Evolutionary conservation across 2,329 filamentous ascomycete genomes (phyloP).

Genomic region (Parafenestella ontariensis): DNA sequence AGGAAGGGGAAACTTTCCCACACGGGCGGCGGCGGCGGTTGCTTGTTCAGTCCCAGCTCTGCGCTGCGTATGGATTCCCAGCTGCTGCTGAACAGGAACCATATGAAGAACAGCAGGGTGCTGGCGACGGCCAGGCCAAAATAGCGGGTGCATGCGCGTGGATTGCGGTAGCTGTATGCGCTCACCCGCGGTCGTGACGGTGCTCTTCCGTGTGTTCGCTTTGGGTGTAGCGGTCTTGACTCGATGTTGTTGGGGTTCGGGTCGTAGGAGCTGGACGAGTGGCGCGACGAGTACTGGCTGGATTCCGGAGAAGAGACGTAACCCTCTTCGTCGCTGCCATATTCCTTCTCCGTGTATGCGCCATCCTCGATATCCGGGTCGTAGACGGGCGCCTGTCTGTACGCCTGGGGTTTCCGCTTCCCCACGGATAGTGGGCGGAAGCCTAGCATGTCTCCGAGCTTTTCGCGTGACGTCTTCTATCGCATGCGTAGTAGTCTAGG

Average conservation of each 20-base stretch:
- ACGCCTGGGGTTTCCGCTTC: slow-evolving; percentile 46
- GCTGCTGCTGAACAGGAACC: slow-evolving; percentile 76
- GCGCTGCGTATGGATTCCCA: slow-evolving; percentile 71
- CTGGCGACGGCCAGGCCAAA: slow-evolving; percentile 75
- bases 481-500: neutral
- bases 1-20: slow-evolving; percentile 91
- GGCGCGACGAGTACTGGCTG: slow-evolving; percentile 62
- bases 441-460: slow-evolving; percentile 37
- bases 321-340: slow-evolving; percentile 44
- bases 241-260: slow-evolving; percentile 40
- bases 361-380: slow-evolving; percentile 43
- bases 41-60: slow-evolving; percentile 64
- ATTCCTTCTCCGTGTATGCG: slow-evolving; percentile 50
- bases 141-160: slow-evolving; percentile 77
- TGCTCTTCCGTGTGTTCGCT: slow-evolving; percentile 23
- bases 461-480: neutral
- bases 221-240: slow-evolving; percentile 26
- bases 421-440: slow-evolving; percentile 47
- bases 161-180: slow-evolving; percentile 66
- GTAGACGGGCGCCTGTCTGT: slow-evolving; percentile 36
- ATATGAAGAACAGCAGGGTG: slow-evolving; percentile 76
- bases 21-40: slow-evolving; percentile 68
- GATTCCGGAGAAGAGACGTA: slow-evolving; percentile 50
- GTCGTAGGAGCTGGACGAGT: slow-evolving; percentile 42
- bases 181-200: slow-evolving; percentile 38